These are phyloP conservation scores for Selenicereus undatus DNA, from an alignment of 148 eudicot genomes.

Conservation along the genomic window DNA sequence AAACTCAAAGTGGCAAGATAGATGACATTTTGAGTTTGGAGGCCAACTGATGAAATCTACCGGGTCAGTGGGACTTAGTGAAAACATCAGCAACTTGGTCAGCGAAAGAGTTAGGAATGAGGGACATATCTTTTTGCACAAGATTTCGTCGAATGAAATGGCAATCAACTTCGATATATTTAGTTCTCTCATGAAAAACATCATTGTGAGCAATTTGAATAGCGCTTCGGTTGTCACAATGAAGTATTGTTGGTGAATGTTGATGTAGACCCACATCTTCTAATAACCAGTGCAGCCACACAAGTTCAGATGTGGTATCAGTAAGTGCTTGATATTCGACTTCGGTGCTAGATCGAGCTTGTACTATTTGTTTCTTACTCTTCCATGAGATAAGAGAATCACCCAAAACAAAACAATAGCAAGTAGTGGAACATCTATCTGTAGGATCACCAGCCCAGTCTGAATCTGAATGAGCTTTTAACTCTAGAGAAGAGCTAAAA, in stretches of 20 bases:
- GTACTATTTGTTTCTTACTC: constrained; percentile 8
- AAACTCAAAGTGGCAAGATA: no score
- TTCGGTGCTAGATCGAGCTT: not conserved
- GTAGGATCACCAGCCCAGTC: not conserved
- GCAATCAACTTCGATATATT: not conserved
- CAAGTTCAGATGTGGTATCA: not conserved
- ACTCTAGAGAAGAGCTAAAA: not conserved
- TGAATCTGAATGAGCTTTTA: not conserved
- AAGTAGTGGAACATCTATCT: not conserved
- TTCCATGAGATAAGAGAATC: not conserved
- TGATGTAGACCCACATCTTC: not conserved
- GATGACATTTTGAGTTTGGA: no score
- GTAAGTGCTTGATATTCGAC: no score
- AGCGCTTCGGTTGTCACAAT: not conserved
- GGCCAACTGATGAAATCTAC: no score
- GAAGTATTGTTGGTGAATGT: not conserved
- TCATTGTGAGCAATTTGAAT: constrained; percentile 9
- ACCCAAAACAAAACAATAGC: not conserved
- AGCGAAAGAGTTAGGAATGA: no score
- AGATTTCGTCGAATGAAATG: not conserved
- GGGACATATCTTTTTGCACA: no score
- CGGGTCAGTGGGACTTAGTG: no score
- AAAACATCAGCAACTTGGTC: no score
- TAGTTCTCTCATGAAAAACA: not conserved
- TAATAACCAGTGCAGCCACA: not conserved